Evolutionary conservation across 768 basidiomycete genomes (phyloP).

Genomic region (Rhodotorula paludigena): DNA sequence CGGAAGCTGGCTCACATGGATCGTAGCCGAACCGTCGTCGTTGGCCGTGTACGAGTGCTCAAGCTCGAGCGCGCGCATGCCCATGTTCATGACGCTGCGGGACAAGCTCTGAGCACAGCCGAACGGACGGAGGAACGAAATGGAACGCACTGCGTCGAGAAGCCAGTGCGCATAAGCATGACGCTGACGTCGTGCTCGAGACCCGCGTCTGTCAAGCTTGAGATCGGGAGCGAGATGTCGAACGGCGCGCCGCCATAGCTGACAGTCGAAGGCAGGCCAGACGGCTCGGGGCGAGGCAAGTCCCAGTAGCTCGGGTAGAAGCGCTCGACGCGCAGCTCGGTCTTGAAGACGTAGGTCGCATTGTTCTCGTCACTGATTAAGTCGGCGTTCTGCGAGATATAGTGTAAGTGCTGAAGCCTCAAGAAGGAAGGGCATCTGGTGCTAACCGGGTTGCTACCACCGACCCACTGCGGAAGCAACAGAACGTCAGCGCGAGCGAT

Average conservation of each 20-base stretch:
- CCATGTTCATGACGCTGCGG: constrained; percentile 9
- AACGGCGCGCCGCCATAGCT: constrained; percentile 67
- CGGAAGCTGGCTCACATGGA: constrained; percentile 75
- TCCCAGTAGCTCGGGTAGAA: constrained; percentile 73
- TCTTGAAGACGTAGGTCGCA: constrained; percentile 43
- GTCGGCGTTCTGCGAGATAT: constrained; percentile 63
- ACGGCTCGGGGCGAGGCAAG: constrained; percentile 59
- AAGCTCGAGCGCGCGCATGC: constrained; percentile 52
- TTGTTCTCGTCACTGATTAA: constrained; percentile 28
- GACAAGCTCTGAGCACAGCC: background rate
- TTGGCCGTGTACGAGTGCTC: constrained; percentile 77
- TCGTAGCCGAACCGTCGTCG: constrained; percentile 62
- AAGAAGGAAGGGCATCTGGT: no score
- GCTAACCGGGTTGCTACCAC: background rate
- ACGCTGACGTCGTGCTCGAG: constrained; percentile 63
- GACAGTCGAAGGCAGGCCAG: constrained; percentile 62
- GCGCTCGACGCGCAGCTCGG: constrained; percentile 65
- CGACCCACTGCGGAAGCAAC: background rate
- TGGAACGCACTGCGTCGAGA: constrained; percentile 44
- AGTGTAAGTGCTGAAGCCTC: background rate
- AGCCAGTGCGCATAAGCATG: constrained; percentile 70
- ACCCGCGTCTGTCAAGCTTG: background rate
- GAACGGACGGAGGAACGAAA: background rate
- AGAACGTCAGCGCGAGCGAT: constrained; percentile 52
- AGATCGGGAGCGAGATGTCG: constrained; percentile 50